Evolutionary conservation across 139 green algal genomes (phyloP), one percentile per base, ranked within the genome.

Genomic region (Ulvella scutata): DNA sequence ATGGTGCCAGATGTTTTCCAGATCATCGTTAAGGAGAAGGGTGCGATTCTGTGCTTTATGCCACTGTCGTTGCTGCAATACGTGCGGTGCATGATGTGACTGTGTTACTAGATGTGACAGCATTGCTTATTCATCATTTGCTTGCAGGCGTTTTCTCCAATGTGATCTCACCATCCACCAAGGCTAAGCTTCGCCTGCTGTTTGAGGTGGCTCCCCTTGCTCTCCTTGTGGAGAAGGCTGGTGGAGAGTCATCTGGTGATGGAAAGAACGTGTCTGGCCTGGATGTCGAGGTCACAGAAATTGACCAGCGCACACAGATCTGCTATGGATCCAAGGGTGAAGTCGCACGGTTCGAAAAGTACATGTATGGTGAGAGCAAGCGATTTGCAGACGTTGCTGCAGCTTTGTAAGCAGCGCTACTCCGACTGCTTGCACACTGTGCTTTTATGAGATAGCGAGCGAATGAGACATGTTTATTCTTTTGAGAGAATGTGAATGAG

Each of bases 1-100:
- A 97, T 97, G 92, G 92, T 96, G 76, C 90, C 92, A 10, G 92
- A 97, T 75, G 92, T 97, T 51, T 97, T 97, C 88, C 91, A 96
- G 89, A 96, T 96, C 85, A 90, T 96, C 61, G 91, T 97, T 17
- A 96, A 96, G 88, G 91, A 97, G 86, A 95, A 96, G 88, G 90
- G 84, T 75, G 83, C 72, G 51, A n/a, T 23, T 6, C 51, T 26
- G 51, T 26, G n/a, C 40, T 59, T 1, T 20, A 17, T 59, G 40
- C 40, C 40, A 59, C 40, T 20, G 21, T 26, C 40, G 40, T 17
- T 1, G 40, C 17, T 59, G 1, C 21, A 20, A 59, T 59, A 59
- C 21, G 40, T 59, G 40, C 17, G 40, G 17, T 59, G 40, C 40
- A 59, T 59, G 40, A 59, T 59, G 40, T 17, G 40, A 13, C 40